Evolutionary conservation across 1,139 yeast genomes (phyloP).

Genomic region (Nakaseomyces nivariensis): DNA sequence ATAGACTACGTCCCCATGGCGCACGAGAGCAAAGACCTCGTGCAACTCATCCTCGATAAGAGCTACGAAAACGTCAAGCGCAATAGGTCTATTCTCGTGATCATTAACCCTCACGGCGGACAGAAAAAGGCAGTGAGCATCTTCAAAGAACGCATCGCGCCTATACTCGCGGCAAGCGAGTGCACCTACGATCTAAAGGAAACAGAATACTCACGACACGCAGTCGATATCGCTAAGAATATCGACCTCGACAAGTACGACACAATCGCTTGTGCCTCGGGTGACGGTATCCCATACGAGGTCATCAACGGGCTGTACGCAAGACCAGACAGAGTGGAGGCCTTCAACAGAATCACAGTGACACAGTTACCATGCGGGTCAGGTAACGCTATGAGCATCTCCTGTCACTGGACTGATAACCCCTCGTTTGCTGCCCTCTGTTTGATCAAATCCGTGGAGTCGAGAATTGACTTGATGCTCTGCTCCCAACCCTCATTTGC

Average conservation of each 20-base stretch:
- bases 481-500: conserved; percentile 44
- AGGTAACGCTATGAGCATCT: conserved; percentile 83
- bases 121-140: conserved; percentile 59
- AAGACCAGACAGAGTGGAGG: conserved; percentile 51
- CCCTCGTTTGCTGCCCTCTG: conserved; percentile 62
- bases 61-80: conserved; percentile 35
- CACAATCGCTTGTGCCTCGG: conserved; percentile 82
- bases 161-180: conserved; percentile 62
- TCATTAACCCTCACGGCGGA: conserved; percentile 87
- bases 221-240: conserved; percentile 53
- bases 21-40: conserved; percentile 11
- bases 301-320: conserved; percentile 73
- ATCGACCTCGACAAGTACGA: conserved; percentile 54
- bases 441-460: conserved; percentile 57
- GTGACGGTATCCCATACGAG: conserved; percentile 95
- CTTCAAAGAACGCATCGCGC: conserved; percentile 50
- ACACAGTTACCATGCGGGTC: conserved; percentile 93
- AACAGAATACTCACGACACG: conserved; percentile 67
- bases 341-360: conserved; percentile 56
- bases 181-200: conserved; percentile 45
- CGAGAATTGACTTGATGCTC: conserved; percentile 75
- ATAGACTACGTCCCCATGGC: conserved; percentile 5
- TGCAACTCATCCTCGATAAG: conserved; percentile 30
- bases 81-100: conserved; percentile 46
- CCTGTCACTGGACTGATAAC: conserved; percentile 66